Evolutionary conservation across 805 yeast genomes (phyloP).

Genomic region (Diddensiella santjacobensis): DNA sequence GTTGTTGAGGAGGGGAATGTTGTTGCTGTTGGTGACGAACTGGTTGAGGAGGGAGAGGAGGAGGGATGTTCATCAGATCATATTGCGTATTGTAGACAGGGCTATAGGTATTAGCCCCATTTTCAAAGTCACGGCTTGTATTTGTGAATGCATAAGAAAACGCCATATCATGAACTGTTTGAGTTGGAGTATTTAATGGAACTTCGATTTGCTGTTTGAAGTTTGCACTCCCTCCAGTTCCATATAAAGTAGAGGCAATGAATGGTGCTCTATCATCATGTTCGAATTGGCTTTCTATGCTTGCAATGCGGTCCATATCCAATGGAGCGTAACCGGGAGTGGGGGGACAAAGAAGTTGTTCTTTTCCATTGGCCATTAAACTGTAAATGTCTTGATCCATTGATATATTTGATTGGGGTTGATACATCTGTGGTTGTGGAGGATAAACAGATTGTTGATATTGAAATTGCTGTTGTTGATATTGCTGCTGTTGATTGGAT

Average conservation of each 20-base stretch:
- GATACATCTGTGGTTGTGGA: too few relatives aligned
- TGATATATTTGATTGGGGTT: neutral
- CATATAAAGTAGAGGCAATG: conserved; percentile 15
- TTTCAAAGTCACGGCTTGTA: neutral
- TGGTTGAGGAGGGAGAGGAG: conserved; percentile 1
- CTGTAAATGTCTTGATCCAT: neutral
- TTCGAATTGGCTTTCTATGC: conserved; percentile 11
- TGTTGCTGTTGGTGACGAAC: conserved; percentile 7
- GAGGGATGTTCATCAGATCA: conserved; percentile 1
- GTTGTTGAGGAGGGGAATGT: neutral
- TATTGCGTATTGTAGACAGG: conserved; percentile 4
- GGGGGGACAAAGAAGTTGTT: conserved; percentile 13
- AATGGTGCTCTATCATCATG: conserved; percentile 10
- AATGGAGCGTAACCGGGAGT: conserved; percentile 14
- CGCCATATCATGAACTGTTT: conserved; percentile 5
- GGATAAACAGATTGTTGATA: neutral
- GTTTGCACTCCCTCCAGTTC: neutral
- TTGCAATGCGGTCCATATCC: conserved; percentile 11
- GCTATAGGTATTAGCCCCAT: neutral
- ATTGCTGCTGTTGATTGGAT: neutral
- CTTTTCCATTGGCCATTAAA: conserved; percentile 1
- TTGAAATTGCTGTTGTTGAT: neutral
- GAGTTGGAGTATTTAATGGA: conserved; percentile 3
- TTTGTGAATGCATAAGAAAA: neutral
- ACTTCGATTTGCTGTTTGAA: neutral